Evolutionary conservation across 23 red algal species (phyloP).

Genomic region (Gracilaria domingensis): DNA sequence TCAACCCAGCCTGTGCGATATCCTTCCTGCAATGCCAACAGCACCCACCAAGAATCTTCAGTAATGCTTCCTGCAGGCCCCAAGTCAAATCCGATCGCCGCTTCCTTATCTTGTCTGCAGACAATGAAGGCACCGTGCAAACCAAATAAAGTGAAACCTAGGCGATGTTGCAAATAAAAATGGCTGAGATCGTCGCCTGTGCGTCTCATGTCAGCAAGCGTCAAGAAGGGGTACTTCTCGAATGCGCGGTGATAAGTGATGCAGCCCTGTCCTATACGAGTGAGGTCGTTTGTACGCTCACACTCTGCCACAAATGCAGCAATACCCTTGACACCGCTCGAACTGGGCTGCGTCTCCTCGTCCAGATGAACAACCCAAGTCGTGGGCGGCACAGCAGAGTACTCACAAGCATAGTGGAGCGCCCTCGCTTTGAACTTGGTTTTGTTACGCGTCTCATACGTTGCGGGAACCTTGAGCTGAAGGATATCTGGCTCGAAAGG

Average conservation of each 20-base stretch:
- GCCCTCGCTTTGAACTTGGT: slow-evolving; percentile 58
- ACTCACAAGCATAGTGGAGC: slow-evolving; percentile 53
- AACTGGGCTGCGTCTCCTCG: slow-evolving; percentile 58
- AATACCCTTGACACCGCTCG: slow-evolving; percentile 54
- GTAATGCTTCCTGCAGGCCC: slow-evolving; percentile 55
- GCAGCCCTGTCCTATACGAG: slow-evolving; percentile 46
- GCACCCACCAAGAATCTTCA: slow-evolving; percentile 63
- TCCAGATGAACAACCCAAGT: slow-evolving; percentile 65
- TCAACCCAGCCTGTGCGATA: slow-evolving; percentile 50
- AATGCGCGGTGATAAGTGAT: slow-evolving; percentile 55
- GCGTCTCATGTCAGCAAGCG: slow-evolving; percentile 48
- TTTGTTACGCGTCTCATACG: slow-evolving; percentile 29
- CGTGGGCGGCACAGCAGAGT: slow-evolving; percentile 22
- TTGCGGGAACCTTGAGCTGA: slow-evolving; percentile 29
- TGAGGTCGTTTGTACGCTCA: slow-evolving; percentile 27
- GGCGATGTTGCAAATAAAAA: slow-evolving; percentile 37
- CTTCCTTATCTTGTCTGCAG: slow-evolving; percentile 47
- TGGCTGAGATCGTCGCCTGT: slow-evolving; percentile 62
- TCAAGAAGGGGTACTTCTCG: slow-evolving; percentile 39
- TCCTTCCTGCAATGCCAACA: slow-evolving; percentile 40
- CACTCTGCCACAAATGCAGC: slow-evolving; percentile 35
- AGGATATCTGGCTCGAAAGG: slow-evolving; percentile 24
- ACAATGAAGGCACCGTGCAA: slow-evolving; percentile 64
- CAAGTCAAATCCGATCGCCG: slow-evolving; percentile 48
- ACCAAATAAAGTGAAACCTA: slow-evolving; percentile 50